phyloP scores from a whole-genome alignment of 805 yeast species.

The Debaryomyces tyrocola region DNA sequence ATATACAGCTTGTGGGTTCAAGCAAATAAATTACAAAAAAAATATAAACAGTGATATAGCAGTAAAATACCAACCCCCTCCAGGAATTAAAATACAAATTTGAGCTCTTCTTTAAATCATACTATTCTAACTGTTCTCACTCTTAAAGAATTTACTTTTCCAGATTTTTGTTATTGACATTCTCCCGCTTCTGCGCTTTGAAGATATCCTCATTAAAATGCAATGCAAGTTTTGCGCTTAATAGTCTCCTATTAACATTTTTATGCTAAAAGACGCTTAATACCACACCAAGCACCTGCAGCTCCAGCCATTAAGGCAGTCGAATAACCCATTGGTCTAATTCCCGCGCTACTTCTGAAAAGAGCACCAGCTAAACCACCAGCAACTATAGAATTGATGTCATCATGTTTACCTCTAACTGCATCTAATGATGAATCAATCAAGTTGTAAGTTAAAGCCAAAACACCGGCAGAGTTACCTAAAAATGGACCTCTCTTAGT shows the following conservation, averaged over 20 bases:
- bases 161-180: not conserved
- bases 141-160: not conserved
- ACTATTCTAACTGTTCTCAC: not conserved
- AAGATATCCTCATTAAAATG: not conserved
- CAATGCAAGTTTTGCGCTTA: not conserved
- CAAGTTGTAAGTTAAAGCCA: slow-evolving; percentile 86
- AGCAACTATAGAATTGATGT: slow-evolving; percentile 75
- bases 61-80: not conserved
- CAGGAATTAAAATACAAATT: not conserved
- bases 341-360: slow-evolving; percentile 81
- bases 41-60: not conserved
- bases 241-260: not conserved
- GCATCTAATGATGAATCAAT: slow-evolving; percentile 77
- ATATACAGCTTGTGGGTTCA: slow-evolving; percentile 10
- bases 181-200: not conserved
- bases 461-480: slow-evolving; percentile 93
- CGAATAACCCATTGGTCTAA: slow-evolving; percentile 84
- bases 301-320: slow-evolving; percentile 84
- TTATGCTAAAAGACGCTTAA: slow-evolving; percentile 47
- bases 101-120: not conserved
- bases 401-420: slow-evolving; percentile 87
- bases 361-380: slow-evolving; percentile 93
- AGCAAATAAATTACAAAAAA: slow-evolving; percentile 2
- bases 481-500: slow-evolving; percentile 95
- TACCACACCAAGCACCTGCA: slow-evolving; percentile 90